These are phyloP conservation scores for Fremontodendron californicum DNA, from an alignment of 345 rosid species.

Conservation along the genomic window DNA sequence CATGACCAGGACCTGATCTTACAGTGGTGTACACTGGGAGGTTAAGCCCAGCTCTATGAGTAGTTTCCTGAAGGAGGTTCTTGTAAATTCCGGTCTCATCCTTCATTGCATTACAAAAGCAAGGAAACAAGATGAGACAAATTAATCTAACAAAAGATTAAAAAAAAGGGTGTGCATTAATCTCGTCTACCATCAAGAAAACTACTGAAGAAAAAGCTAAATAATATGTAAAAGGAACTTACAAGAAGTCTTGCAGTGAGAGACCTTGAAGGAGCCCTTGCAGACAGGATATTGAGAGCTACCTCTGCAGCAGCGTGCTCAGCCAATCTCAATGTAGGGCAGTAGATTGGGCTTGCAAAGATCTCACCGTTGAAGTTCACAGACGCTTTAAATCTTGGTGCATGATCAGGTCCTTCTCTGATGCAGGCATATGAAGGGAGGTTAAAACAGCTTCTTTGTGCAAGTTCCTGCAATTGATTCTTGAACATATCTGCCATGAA, in stretches of 20 bases:
- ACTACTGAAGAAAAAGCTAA: constrained; percentile 7
- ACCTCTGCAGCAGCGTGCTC: constrained; percentile 76
- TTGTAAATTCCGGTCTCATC: constrained; percentile 80
- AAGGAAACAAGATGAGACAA: not conserved
- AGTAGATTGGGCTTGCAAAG: constrained; percentile 55
- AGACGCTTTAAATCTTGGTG: constrained; percentile 74
- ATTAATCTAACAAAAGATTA: too few relatives aligned
- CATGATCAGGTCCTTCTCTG: constrained; percentile 82
- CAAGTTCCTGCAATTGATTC: constrained; percentile 73
- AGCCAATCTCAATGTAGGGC: constrained; percentile 63
- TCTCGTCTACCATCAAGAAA: not conserved
- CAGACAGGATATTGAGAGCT: constrained; percentile 55
- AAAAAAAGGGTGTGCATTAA: not conserved
- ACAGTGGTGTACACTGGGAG: constrained; percentile 64
- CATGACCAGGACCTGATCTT: constrained; percentile 73
- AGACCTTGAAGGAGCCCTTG: constrained; percentile 64
- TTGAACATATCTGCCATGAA: constrained; percentile 50
- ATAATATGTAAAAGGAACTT: constrained; percentile 30
- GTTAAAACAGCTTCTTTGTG: constrained; percentile 75
- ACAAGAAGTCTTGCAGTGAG: constrained; percentile 66
- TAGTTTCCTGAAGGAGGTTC: constrained; percentile 75
- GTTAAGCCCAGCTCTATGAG: constrained; percentile 68
- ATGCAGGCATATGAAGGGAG: constrained; percentile 67
- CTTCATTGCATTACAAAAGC: constrained; percentile 26
- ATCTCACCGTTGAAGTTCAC: constrained; percentile 75